Evolutionary conservation across 2,329 filamentous ascomycete species (phyloP), one percentile per base, ranked within the genome.

Genomic region (Trichoderma citrinoviride): DNA sequence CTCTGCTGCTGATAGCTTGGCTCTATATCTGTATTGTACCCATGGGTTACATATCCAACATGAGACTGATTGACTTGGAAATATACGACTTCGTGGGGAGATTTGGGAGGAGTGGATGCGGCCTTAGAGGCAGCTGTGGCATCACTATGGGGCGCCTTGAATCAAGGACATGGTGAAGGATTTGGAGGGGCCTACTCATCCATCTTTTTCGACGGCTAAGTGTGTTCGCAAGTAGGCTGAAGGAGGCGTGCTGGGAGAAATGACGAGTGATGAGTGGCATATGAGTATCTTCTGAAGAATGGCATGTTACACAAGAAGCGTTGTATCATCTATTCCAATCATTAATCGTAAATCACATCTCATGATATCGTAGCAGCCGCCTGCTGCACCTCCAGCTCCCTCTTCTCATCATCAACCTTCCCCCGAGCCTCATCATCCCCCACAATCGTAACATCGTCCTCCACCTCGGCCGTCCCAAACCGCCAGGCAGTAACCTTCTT

Each of bases 141-240:
- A 58, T 25, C 5, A 58, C n/a, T 37, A 47, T 47, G 55, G 41
- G 7, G 29, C 47, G 33, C n/a, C 12, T 46, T 47, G 41, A 41
- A 58, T 58, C 12, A 47, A 47, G 55, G 55, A 58, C 17, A 29
- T 23, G 25, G 55, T 58, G 3, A 47, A 47, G 17, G 55, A 46
- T n/a, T 21, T 58, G 25, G 55, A 29, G 10, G 55, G 55, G 37
- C 25, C 41, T 29, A 58, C 33, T 29, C 56, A 37, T 23, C 56
- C 43, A 7, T 49, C 61, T 61, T 21, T 65, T 63, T 21, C 66
- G 89, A 90, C 71, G 7, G 52, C 33, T 2, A 14, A 54, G 0
- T 54, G 40, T 41, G 15, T 41, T 41, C 12, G 15, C 1, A 54
- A 7, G 21, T 41, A 43, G 25, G 6, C 10, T 19, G 33, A n/a